These are phyloP conservation scores for Eimeria tenella DNA, from an alignment of 169 alveolate species.

Conservation along the genomic window DNA sequence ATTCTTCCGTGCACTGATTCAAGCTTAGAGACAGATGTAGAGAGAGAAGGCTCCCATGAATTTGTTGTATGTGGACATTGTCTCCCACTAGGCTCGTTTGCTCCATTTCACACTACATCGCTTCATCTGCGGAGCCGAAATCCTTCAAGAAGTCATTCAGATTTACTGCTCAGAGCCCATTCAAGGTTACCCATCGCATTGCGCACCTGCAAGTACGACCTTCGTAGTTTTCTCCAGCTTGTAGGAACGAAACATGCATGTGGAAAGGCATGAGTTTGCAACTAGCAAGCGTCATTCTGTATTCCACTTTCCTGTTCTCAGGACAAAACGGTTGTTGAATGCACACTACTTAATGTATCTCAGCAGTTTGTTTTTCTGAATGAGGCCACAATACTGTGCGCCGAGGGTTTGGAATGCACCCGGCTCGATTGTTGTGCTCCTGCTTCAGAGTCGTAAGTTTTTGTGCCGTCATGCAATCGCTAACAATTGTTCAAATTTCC, in stretches of 20 bases:
- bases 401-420: conserved; percentile 72
- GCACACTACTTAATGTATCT: conserved; percentile 71
- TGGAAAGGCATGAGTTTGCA: neutral
- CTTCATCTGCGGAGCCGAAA: conserved; percentile 72
- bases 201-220: conserved; percentile 60
- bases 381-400: conserved; percentile 73
- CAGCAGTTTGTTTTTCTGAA: conserved; percentile 67
- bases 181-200: conserved; percentile 61
- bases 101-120: conserved; percentile 74
- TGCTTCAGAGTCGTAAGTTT: conserved; percentile 35
- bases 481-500: too few species aligned
- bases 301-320: neutral
- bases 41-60: neutral
- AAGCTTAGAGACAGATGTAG: neutral
- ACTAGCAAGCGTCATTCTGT: neutral
- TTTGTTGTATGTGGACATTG: neutral
- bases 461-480: neutral
- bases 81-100: conserved; percentile 66
- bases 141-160: conserved; percentile 77
- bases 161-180: conserved; percentile 78
- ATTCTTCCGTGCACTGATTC: neutral
- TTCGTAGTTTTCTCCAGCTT: too few species aligned
- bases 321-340: conserved; percentile 72
- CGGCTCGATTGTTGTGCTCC: conserved; percentile 61
- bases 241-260: neutral